Conservation (phyloP, 2,329 filamentous ascomycete species). For the Hypoxylon sp. region DNA sequence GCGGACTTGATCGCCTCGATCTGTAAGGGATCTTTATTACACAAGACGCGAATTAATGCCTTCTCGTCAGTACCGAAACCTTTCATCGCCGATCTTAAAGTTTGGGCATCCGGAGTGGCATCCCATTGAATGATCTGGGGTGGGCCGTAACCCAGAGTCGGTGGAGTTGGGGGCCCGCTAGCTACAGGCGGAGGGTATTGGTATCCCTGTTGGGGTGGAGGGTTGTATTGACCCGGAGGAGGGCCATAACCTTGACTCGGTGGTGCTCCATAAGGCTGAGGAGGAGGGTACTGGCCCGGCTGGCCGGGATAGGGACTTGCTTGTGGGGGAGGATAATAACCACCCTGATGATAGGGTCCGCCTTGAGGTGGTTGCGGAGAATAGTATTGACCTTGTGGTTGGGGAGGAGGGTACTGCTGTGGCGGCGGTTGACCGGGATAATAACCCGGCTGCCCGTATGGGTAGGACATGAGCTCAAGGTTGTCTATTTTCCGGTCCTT, state of each 20-base stretch:
- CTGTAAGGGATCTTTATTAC: conserved; percentile 82
- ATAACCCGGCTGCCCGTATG: conserved; percentile 42
- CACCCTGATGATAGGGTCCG: conserved; percentile 40
- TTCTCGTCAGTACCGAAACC: conserved; percentile 92
- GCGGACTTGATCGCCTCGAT: conserved; percentile 75
- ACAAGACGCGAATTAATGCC: conserved; percentile 76
- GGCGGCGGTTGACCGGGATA: conserved; percentile 50
- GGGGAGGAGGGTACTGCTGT: conserved; percentile 49
- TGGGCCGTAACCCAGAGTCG: conserved; percentile 81
- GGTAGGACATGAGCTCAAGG: conserved; percentile 39
- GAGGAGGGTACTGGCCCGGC: conserved; percentile 56
- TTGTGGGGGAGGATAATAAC: conserved; percentile 47
- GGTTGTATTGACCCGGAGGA: conserved; percentile 54
- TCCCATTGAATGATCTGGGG: conserved; percentile 78
- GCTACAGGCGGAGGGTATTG: conserved; percentile 43
- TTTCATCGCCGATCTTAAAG: conserved; percentile 87
- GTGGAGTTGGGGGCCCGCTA: conserved; percentile 67
- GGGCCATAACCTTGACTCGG: conserved; percentile 53
- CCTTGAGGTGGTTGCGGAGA: conserved; percentile 10
- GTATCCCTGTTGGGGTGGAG: conserved; percentile 54
- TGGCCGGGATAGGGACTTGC: conserved; percentile 51
- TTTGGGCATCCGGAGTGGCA: conserved; percentile 75
- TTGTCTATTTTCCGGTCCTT: conserved; percentile 5
- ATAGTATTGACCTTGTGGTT: conserved; percentile 35
- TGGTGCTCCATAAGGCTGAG: conserved; percentile 54